Evolutionary conservation across 2,329 filamentous ascomycete species (phyloP).

Genomic region (Phyllachora maydis): DNA sequence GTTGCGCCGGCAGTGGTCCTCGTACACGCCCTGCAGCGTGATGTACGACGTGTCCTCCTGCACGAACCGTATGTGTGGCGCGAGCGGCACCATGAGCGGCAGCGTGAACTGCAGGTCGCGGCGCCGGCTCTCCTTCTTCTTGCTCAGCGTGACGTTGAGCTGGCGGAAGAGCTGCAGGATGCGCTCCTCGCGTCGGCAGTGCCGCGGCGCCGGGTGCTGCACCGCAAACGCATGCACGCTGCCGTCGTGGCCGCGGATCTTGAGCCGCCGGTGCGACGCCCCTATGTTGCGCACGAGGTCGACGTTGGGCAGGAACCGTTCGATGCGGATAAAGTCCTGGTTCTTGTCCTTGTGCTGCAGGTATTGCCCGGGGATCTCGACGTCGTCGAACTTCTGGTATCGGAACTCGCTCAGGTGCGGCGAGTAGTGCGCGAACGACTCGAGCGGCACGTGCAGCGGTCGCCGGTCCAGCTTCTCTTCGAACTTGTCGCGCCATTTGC

Average conservation of each 20-base stretch:
- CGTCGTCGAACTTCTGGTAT: conserved; percentile 95
- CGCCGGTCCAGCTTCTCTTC: conserved; percentile 91
- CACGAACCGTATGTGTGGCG: conserved; percentile 84
- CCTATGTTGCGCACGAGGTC: conserved; percentile 82
- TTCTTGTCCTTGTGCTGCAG: conserved; percentile 97
- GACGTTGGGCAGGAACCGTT: conserved; percentile 87
- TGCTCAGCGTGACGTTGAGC: conserved; percentile 78
- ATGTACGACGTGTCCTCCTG: conserved; percentile 92
- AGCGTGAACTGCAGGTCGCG: conserved; percentile 92
- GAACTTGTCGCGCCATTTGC: conserved; percentile 92
- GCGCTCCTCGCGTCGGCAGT: conserved; percentile 83
- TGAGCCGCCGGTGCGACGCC: conserved; percentile 77
- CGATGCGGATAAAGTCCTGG: conserved; percentile 92
- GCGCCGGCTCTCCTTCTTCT: conserved; percentile 86
- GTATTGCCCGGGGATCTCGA: conserved; percentile 95
- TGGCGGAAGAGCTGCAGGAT: conserved; percentile 94
- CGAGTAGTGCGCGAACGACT: conserved; percentile 44
- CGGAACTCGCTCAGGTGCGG: conserved; percentile 89
- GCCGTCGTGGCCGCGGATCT: conserved; percentile 92
- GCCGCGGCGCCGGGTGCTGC: conserved; percentile 81
- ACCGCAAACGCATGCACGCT: conserved; percentile 94
- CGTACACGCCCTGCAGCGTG: conserved; percentile 83
- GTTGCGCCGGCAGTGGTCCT: conserved; percentile 81
- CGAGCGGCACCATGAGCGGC: conserved; percentile 85
- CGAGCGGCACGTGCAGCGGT: conserved; percentile 50